Evolutionary conservation across 345 rosid genomes (phyloP).

Genomic region (Abelmoschus esculentus): DNA sequence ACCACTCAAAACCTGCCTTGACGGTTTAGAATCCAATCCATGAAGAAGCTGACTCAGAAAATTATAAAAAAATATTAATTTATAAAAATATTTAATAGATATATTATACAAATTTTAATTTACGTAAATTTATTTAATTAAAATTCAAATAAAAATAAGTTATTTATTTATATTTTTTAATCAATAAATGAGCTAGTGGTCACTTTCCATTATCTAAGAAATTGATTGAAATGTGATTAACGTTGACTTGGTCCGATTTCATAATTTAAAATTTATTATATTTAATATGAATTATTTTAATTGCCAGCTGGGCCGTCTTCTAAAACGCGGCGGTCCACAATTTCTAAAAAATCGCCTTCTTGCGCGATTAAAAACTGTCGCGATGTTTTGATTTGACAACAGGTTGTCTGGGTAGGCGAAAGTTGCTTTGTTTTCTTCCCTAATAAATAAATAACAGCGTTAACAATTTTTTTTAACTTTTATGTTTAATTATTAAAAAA

Average conservation of each 20-base stretch:
- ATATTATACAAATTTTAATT: too few species aligned
- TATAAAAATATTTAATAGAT: too few species aligned
- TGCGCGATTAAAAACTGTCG: background rate
- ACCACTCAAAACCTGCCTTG: constrained; percentile 7
- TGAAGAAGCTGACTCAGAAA: constrained; percentile 18
- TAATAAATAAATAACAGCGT: background rate
- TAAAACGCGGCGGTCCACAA: constrained; percentile 9
- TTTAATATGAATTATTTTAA: background rate
- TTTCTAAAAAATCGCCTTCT: background rate
- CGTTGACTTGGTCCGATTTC: constrained; percentile 15
- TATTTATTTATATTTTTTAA: background rate
- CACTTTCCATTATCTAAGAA: constrained; percentile 18
- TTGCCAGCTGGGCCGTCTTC: background rate
- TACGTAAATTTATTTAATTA: too few species aligned
- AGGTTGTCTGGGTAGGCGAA: background rate
- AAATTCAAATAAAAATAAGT: background rate
- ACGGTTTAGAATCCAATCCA: constrained; percentile 24
- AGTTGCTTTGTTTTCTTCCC: background rate
- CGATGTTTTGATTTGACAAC: background rate
- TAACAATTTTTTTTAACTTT: too few species aligned
- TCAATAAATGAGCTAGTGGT: constrained; percentile 6
- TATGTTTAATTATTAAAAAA: too few species aligned
- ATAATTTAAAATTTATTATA: background rate
- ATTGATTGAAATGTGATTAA: constrained; percentile 8
- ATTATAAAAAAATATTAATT: too few species aligned